Base-by-base conservation (phyloP, 208 protist genomes). In the Acanthamoeba triangularis region DNA sequence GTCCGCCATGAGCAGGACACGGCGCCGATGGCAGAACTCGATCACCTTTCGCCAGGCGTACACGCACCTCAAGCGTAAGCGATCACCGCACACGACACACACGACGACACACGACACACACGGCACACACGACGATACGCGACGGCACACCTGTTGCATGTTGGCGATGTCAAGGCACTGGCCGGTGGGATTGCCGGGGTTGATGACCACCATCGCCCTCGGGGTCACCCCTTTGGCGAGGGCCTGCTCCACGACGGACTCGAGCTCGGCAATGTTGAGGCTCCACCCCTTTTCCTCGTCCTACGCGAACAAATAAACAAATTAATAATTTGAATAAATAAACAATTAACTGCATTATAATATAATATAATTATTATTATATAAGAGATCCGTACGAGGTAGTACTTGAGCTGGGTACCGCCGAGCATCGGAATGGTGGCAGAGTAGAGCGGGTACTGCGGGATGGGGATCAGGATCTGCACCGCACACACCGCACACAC, bases 381-480 rank as follows among this genome's bases (percentile, higher is more conserved):
- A 41, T 4, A 41, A 41, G 37, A 41, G 37, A 41, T 41, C 1
- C 49, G 49, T 54, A 54, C 96, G 5, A 99, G 98, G 80, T 99
- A 99, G 96, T 99, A 99, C 30, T 97, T 96, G 30, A 99, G 98
- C 82, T 95, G 90, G 18, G 47, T 96, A 61, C 99, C 99, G 37
- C 98, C 98, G 30, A 99, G 97, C 13, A 99, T 96, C 20, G 98
- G 96, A 87, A 99, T 98, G 91, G 99, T 98, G 8, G 99, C 99
- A 61, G 98, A 99, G 98, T 99, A 99, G 13, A 99, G 97, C 87
- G 99, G 99, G 97, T 99, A 99, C 97, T 99, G 99, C 85, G 99
- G 99, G 80, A 99, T 99, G 23, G 99, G 99, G 56, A 99, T 98
- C 96, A 99, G 98, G 23, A 99, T 96, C 80, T 96, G 52, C 49